phyloP scores from a whole-genome alignment of 2,329 filamentous ascomycete genomes.

The Colletotrichum kahawae region DNA sequence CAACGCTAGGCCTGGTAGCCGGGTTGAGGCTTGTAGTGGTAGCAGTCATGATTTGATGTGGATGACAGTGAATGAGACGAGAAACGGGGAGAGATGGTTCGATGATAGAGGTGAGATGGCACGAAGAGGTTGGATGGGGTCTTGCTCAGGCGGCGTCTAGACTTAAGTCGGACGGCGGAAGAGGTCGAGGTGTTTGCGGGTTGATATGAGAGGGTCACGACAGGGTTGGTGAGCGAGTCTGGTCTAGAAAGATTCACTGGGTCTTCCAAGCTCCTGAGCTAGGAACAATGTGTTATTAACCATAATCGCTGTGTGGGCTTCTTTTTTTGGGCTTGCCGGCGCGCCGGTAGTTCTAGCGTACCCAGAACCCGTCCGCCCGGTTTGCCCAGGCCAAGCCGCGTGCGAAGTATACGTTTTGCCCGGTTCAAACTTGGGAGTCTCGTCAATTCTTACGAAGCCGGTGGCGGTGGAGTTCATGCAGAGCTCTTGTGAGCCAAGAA shows the following conservation, averaged over 20 bases:
- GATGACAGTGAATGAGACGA: not conserved
- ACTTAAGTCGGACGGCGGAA: not conserved
- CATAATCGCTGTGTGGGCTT: not conserved
- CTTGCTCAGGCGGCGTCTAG: not conserved
- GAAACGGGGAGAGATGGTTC: not conserved
- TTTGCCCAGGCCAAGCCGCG: not conserved
- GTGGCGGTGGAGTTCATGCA: not conserved
- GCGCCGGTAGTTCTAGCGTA: not conserved
- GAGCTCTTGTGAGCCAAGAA: not conserved
- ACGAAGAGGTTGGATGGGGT: not conserved
- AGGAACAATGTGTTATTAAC: not conserved
- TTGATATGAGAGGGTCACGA: constrained; percentile 2
- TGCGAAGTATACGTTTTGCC: not conserved
- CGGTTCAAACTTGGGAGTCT: not conserved
- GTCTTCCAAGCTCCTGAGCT: not conserved
- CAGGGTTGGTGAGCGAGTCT: not conserved
- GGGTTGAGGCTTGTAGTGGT: not conserved
- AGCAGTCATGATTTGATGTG: not conserved
- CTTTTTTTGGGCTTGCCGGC: not conserved
- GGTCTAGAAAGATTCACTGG: not conserved
- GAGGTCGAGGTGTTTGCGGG: not conserved
- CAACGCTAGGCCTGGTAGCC: not conserved
- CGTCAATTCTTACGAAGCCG: not conserved
- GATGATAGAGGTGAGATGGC: not conserved
- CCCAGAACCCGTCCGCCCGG: not conserved